phyloP scores from a whole-genome alignment of 805 yeast genomes.

The Wickerhamomyces silvicola region DNA sequence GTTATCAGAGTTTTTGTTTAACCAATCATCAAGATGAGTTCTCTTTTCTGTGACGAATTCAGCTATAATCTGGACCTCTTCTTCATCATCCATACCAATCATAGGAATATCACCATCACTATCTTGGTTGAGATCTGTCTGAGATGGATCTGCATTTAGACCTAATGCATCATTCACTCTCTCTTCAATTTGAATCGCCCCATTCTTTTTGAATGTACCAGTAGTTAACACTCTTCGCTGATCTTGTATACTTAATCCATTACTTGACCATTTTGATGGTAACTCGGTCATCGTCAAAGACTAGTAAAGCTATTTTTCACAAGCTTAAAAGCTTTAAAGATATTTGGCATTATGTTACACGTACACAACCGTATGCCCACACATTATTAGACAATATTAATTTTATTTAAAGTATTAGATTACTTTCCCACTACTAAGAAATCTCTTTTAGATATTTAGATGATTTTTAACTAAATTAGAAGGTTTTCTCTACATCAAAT shows the following conservation, averaged over 20 bases:
- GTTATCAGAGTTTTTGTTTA: conserved; percentile 1
- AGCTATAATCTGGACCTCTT: conserved; percentile 38
- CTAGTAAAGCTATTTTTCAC: background rate
- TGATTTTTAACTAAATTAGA: too few species aligned
- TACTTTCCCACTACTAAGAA: too few species aligned
- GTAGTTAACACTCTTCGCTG: conserved; percentile 13
- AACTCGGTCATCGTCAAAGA: conserved; percentile 13
- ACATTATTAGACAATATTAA: too few species aligned
- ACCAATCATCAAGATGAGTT: too few species aligned
- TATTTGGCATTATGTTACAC: background rate
- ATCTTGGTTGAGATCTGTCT: conserved; percentile 4
- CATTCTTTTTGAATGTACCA: conserved; percentile 12
- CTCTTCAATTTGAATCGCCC: conserved; percentile 20
- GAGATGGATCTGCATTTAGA: background rate
- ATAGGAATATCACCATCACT: conserved; percentile 38
- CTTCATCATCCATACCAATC: conserved; percentile 41
- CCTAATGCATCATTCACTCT: conserved; percentile 15
- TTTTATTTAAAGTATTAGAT: too few species aligned
- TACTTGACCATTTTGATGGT: conserved; percentile 20
- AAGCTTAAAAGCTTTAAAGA: background rate
- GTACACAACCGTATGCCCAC: background rate
- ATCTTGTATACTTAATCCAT: conserved; percentile 15
- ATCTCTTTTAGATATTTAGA: too few species aligned
- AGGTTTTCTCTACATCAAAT: too few species aligned
- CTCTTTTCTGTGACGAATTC: conserved; percentile 29